These are phyloP conservation scores for Closterium sp. DNA, from an alignment of 139 green algal genomes.

Conservation along the genomic window DNA sequence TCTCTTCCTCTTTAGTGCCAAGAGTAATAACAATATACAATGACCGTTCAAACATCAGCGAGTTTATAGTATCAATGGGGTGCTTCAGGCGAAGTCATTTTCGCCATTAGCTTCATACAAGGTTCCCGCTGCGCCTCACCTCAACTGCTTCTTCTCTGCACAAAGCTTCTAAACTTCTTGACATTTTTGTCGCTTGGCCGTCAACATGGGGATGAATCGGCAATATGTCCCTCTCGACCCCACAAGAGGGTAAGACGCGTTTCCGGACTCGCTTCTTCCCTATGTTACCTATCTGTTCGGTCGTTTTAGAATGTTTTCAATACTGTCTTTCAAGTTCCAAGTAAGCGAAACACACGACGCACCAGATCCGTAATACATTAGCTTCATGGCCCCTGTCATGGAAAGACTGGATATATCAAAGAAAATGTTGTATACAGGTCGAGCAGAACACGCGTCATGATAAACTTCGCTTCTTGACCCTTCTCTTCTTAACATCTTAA, in stretches of 20 bases:
- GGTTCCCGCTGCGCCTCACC: background rate
- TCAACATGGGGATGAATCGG: slow-evolving; percentile 2
- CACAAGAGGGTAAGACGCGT: background rate
- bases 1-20: no score
- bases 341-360: background rate
- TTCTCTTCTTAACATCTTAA: background rate
- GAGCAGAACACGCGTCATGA: no score
- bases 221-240: slow-evolving; percentile 1
- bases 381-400: background rate
- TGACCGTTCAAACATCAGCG: background rate
- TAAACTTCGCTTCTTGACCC: no score
- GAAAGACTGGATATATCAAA: background rate
- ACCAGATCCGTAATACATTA: background rate
- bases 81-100: background rate
- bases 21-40: no score
- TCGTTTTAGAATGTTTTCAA: background rate
- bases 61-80: background rate
- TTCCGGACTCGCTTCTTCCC: background rate
- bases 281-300: background rate
- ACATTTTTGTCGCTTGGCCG: background rate
- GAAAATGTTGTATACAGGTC: no score
- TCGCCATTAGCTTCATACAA: background rate
- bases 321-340: background rate
- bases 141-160: background rate
- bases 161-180: background rate